Conservation (phyloP, 1,284 basidiomycete species). For the Marasmius fiardii region DNA sequence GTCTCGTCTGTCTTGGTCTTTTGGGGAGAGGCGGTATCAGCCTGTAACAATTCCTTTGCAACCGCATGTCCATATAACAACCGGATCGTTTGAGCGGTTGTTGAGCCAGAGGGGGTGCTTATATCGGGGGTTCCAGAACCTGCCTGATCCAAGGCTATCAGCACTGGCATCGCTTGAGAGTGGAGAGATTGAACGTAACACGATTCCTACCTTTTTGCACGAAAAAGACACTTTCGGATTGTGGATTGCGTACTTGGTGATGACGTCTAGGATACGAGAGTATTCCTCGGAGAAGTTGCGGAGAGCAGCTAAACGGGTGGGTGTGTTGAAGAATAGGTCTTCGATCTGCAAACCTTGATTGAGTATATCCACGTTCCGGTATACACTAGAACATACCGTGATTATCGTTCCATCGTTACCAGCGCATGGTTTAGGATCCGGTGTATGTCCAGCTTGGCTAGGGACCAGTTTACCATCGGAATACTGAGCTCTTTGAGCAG, state of each 20-base stretch:
- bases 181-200: background rate
- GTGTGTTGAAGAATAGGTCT: conserved; percentile 95
- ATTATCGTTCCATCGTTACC: conserved; percentile 95
- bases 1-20: conserved; percentile 25
- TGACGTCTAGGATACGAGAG: conserved; percentile 85
- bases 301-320: conserved; percentile 84
- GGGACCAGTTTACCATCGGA: conserved; percentile 71
- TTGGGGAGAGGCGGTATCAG: conserved; percentile 37
- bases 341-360: conserved; percentile 63
- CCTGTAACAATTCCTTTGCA: conserved; percentile 76
- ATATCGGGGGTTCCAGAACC: conserved; percentile 78
- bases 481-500: conserved; percentile 68
- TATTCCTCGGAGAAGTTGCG: conserved; percentile 91
- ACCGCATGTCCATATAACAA: conserved; percentile 81
- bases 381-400: conserved; percentile 46
- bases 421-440: conserved; percentile 86
- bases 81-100: conserved; percentile 68
- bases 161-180: background rate
- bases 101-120: conserved; percentile 74
- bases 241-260: conserved; percentile 94
- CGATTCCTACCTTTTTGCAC: conserved; percentile 91
- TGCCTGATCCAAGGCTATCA: conserved; percentile 40
- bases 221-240: conserved; percentile 86
- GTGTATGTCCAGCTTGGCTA: conserved; percentile 61
- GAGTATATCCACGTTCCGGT: background rate